Evolutionary conservation across 805 yeast genomes (phyloP), one percentile per base, ranked within the genome.

Genomic region (Vanderwaltozyma verrucispora): DNA sequence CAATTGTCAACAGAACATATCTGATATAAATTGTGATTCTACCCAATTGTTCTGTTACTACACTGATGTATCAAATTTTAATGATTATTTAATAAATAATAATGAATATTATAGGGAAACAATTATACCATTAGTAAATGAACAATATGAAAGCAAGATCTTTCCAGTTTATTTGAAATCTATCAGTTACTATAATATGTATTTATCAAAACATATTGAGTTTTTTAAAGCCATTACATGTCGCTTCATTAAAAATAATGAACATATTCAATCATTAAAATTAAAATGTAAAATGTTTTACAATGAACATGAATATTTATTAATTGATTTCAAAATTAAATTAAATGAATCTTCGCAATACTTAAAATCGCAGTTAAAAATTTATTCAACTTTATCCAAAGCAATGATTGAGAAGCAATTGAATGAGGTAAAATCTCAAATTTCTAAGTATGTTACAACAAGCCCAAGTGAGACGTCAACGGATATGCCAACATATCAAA

Each of bases 41-140:
- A 16, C 15, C 8, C 31, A 17, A 29, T 38, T 35, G 26, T 36
- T 42, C 18, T 46, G 50, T 27, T 38, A 33, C 12, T 42, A 46
- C 33, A 36, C 45, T 12, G 25, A 42, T 14, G 40, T 39, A 13
- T 12, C 31, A 4, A 36, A 32, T 9, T 42, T 40, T 44, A 33
- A 44, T 26, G 35, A 35, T 13, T 32, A 35, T 23, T 28, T 46
- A 28, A 13, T 40, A 11, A 41, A 46, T 25, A 31, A 40, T n/a
- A 46, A 36, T 25, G 37, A 19, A 19, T 38, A 38, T 19, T 46
- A 46, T 35, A 39, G 35, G 18, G 37, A 41, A n/a, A 23, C 28
- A n/a, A 23, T 46, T 14, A 36, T 33, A 25, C 48, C 50, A 23
- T 12, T 17, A 2, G 2, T 28, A 7, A 26, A 2, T 7, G 13